Conservation (phyloP, 2,329 filamentous ascomycete genomes). For the Diaporthe eres region DNA sequence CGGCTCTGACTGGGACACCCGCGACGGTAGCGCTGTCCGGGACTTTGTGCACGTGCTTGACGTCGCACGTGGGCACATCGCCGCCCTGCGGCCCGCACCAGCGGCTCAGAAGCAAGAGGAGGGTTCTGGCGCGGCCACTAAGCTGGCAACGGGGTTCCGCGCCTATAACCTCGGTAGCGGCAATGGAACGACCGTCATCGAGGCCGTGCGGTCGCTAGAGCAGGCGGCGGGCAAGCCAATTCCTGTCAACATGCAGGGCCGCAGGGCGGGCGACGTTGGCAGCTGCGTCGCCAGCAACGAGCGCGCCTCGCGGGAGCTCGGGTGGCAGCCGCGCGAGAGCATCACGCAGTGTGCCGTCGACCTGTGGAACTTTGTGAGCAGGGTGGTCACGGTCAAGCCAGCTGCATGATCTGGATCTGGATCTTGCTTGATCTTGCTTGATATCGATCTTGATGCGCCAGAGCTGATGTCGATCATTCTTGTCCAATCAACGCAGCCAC, state of each 20-base stretch:
- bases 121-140: constrained; percentile 39
- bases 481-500: neutral
- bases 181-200: constrained; percentile 60
- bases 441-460: neutral
- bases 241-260: constrained; percentile 53
- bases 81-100: constrained; percentile 62
- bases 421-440: neutral
- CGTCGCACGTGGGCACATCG: constrained; percentile 74
- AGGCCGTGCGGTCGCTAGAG: constrained; percentile 58
- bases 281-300: constrained; percentile 58
- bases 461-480: neutral
- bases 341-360: constrained; percentile 51
- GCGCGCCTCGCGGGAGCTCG: constrained; percentile 57
- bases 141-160: constrained; percentile 54
- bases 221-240: constrained; percentile 53
- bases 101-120: neutral
- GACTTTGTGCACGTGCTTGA: constrained; percentile 79
- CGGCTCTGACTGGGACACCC: constrained; percentile 75
- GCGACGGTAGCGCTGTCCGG: constrained; percentile 75
- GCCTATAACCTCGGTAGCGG: constrained; percentile 63
- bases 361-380: constrained; percentile 52
- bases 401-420: neutral
- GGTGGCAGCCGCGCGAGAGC: constrained; percentile 55
- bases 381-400: constrained; percentile 23
- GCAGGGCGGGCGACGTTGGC: constrained; percentile 60